Percentiles rank a stretch among this genome's conserved stretches.
These are phyloP conservation scores for Mesotaenium endlicherianum DNA, from an alignment of 139 green algal genomes.

Conservation along the genomic window DNA sequence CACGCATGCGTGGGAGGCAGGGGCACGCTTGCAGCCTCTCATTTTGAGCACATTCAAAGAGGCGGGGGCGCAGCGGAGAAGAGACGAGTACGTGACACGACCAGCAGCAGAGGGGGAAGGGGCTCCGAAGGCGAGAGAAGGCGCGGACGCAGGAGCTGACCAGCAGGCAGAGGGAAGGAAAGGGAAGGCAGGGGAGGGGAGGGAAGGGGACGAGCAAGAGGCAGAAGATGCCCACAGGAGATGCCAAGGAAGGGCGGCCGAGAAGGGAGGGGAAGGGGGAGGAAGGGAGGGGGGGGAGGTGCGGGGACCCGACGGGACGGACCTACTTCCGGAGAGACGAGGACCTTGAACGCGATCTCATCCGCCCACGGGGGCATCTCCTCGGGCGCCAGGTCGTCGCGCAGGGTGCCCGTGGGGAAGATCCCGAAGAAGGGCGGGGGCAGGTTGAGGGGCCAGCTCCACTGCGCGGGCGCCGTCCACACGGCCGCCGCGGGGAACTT, in stretches of 20 bases:
- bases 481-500: conserved; percentile 52
- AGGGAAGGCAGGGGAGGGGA: neutral
- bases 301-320: neutral
- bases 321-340: conserved; percentile 50
- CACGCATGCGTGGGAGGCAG: too few species aligned
- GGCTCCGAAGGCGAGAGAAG: too few species aligned
- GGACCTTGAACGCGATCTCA: conserved; percentile 56
- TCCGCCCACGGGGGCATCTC: conserved; percentile 15
- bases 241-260: neutral
- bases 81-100: too few species aligned
- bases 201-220: neutral
- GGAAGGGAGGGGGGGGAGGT: neutral
- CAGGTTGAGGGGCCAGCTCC: conserved; percentile 56
- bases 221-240: neutral
- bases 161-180: neutral
- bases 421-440: conserved; percentile 54
- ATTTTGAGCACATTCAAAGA: too few species aligned
- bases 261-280: neutral
- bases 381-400: neutral
- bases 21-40: too few species aligned
- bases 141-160: too few species aligned
- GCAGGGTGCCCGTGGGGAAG: conserved; percentile 22
- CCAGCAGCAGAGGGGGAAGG: too few species aligned
- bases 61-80: too few species aligned
- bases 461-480: conserved; percentile 55